Evolutionary conservation across 148 eudicot species (phyloP), one percentile per base, ranked within the genome.

Genomic region (Chenopodium quinoa): DNA sequence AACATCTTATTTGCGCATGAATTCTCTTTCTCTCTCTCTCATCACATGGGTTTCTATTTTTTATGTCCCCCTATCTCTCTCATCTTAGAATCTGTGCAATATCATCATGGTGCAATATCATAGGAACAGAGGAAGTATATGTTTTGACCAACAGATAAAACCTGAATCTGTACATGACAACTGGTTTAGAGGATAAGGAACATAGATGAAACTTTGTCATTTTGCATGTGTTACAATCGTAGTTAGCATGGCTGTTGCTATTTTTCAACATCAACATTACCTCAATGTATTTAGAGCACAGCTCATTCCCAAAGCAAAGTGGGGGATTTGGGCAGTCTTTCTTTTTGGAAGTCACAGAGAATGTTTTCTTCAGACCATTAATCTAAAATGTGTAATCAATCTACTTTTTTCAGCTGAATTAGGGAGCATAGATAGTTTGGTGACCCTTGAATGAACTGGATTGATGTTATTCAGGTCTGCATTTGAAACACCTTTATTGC

Each of bases 401-500:
- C 71, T 67, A 67, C 40, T 0, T 11, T 9, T 40, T 14, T 67
- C 19, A 67, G 4, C 69, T 67, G 17, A 19, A 2, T 2, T 2
- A 12, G 71, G 17, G 31, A 29, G 71, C 71, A 67, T 67, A 25
- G 31, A 4, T 23, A 69, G 46, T 32, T 17, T 29, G 40, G 19
- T 69, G 71, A 13, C 14, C 71, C 22, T 11, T 69, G 14, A 9
- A 2, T 69, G n/a, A 69, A 1, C 17, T 69, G 46, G 25, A 17
- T 75, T 75, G 29, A 3, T 77, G 56, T 73, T 44, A 78, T 12
- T 64, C 40, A 68, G 2, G 29, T 79, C 13, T 71, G 64, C 37
- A 73, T 22, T 50, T 32, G 37, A 54, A 37, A n/a, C 19, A 58
- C 5, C 23, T 25, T 56, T 44, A 29, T 56, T 56, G 56, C 66